A percentile compares a stretch with the other conserved stretches of the same genome.
Evolutionary conservation across 1,139 yeast genomes (phyloP).

Genomic region (Williopsis jadinii): DNA sequence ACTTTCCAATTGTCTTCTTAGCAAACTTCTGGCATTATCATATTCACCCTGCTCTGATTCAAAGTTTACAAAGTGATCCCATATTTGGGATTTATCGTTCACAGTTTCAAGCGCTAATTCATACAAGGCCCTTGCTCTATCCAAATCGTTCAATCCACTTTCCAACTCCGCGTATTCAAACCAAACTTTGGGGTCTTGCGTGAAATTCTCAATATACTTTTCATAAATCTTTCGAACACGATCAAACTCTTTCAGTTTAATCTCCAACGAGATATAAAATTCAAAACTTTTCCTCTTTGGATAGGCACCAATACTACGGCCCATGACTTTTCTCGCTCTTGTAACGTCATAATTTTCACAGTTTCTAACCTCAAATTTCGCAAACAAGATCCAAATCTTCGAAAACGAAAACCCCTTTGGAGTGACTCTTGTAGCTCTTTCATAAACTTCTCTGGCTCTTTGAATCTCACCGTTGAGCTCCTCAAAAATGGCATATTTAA

Average conservation of each 20-base stretch:
- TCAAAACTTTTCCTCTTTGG: conserved; percentile 56
- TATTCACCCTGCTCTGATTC: conserved; percentile 55
- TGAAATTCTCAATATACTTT: conserved; percentile 51
- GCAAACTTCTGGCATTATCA: conserved; percentile 48
- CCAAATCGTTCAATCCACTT: conserved; percentile 58
- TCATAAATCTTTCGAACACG: conserved; percentile 70
- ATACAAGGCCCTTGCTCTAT: conserved; percentile 57
- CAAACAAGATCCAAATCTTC: conserved; percentile 65
- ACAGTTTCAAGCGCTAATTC: conserved; percentile 39
- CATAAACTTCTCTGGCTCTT: conserved; percentile 46
- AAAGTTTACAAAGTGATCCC: conserved; percentile 49
- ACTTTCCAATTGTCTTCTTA: conserved; percentile 34
- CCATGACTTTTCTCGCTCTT: conserved; percentile 63
- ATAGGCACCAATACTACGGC: conserved; percentile 60
- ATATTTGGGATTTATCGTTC: conserved; percentile 28
- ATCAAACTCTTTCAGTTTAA: conserved; percentile 62
- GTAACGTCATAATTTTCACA: conserved; percentile 37
- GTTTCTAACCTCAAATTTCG: conserved; percentile 71
- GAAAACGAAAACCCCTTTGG: conserved; percentile 68
- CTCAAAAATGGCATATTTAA: conserved; percentile 55
- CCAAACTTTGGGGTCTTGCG: conserved; percentile 41
- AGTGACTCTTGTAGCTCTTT: conserved; percentile 38
- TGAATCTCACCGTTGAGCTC: conserved; percentile 46
- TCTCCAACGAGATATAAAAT: conserved; percentile 50
- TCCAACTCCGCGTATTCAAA: conserved; percentile 64